Conservation (phyloP, 371 early-diverging fungal species). For the Mucor plumbeus region DNA sequence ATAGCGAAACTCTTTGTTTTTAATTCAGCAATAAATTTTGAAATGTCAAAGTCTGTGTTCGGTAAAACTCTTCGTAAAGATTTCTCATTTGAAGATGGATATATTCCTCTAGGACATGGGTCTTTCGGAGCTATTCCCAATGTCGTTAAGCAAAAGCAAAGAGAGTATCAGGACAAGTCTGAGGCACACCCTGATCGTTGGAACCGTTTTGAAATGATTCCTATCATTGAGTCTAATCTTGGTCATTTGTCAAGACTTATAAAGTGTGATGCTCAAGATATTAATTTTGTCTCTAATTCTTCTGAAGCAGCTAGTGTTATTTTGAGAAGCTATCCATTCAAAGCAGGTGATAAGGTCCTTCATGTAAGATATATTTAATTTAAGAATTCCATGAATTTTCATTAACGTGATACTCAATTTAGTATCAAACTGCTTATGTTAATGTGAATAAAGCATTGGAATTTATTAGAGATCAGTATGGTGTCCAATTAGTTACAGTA, state of each 20-base stretch:
- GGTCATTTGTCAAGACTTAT: slow-evolving; percentile 25
- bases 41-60: slow-evolving; percentile 20
- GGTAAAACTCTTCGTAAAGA: slow-evolving; percentile 51
- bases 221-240: slow-evolving; percentile 12
- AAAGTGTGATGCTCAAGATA: slow-evolving; percentile 41
- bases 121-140: slow-evolving; percentile 41
- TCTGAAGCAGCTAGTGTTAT: slow-evolving; percentile 44
- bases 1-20: too few species aligned
- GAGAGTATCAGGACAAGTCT: slow-evolving; percentile 19
- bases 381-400: background rate
- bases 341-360: slow-evolving; percentile 51
- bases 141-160: slow-evolving; percentile 3
- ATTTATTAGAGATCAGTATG: slow-evolving; percentile 37
- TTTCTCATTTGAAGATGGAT: slow-evolving; percentile 46
- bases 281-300: slow-evolving; percentile 45
- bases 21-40: too few species aligned
- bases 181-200: slow-evolving; percentile 31
- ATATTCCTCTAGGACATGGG: slow-evolving; percentile 51
- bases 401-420: background rate
- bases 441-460: slow-evolving; percentile 41
- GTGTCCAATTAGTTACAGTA: slow-evolving; percentile 40
- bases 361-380: slow-evolving; percentile 16
- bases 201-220: slow-evolving; percentile 16
- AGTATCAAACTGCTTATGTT: slow-evolving; percentile 46
- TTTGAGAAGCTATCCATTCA: slow-evolving; percentile 49